A percentile compares a stretch with the other conserved stretches of the same genome.
phyloP scores from a whole-genome alignment of 2,329 filamentous ascomycete species.

The Ceratocystis albifundus region DNA sequence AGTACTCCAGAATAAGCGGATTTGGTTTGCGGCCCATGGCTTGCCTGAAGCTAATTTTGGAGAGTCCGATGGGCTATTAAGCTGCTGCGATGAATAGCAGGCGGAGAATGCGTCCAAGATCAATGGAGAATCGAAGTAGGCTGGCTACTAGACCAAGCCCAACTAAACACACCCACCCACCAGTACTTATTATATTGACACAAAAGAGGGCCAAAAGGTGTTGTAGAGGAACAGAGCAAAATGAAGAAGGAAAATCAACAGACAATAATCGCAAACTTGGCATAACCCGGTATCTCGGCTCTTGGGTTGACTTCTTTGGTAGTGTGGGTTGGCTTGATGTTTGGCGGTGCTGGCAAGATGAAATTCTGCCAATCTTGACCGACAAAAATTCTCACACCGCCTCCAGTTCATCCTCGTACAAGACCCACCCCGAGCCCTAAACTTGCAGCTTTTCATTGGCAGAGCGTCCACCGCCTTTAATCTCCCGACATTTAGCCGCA shows the following conservation, averaged over 20 bases:
- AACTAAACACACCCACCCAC: neutral
- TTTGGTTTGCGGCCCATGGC: constrained; percentile 74
- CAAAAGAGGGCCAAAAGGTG: neutral
- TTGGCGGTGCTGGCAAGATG: constrained; percentile 19
- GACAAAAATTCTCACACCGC: constrained; percentile 36
- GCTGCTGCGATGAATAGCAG: neutral
- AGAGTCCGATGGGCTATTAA: neutral
- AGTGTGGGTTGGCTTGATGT: neutral
- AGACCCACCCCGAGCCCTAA: constrained; percentile 6
- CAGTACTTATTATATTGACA: neutral
- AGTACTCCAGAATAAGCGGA: constrained; percentile 75
- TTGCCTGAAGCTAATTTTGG: neutral
- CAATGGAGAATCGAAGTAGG: neutral
- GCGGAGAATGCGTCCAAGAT: neutral
- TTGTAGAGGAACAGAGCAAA: neutral
- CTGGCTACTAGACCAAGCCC: neutral
- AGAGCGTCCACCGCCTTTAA: constrained; percentile 21
- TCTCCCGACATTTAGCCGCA: constrained; percentile 17
- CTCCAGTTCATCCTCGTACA: constrained; percentile 24
- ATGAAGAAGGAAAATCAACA: neutral
- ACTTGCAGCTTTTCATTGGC: constrained; percentile 14
- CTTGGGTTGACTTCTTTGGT: neutral
- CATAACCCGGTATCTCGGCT: neutral
- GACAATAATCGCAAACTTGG: neutral
- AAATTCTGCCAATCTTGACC: constrained; percentile 34